Base-by-base conservation (phyloP, 495 filamentous ascomycete genomes). In the Bacidia gigantensis region DNA sequence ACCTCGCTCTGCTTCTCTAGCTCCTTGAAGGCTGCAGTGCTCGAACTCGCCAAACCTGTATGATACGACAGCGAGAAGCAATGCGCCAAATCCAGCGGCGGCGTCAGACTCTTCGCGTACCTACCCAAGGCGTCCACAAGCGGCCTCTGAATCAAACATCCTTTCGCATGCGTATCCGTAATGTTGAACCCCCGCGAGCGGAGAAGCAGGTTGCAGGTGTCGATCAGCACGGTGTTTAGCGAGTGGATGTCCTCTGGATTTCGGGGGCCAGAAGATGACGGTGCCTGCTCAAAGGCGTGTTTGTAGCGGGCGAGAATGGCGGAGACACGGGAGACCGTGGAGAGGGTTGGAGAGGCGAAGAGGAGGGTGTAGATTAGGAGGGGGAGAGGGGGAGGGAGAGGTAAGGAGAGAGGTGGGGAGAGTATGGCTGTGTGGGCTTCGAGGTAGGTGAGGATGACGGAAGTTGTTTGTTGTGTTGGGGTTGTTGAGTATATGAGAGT, bases 161-260 rank as follows among this genome's bases (percentile, higher is more conserved):
- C 87, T 24, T 80, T 68, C 2, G 87, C 78, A 63, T 88, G 87
- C 11, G 72, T 63, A 55, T 92, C 86, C 10, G 75, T 69, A 1
- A 65, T 67, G 40, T 80, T 79, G 26, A 95, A 80, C 0, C 83
- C 88, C 12, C 83, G 81, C 20, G 79, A 80, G 18, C 86, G 77
- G 87, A 89, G 93, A 12, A 94, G 58, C 43, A 86, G 76, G 59
- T 95, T 93, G 69, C 86, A 92, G 39, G 87, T 74, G 60, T 95
- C 89, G 83, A 92, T 92, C 26, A 94, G 73, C 59, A 83, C 88
- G 9, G 83, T 83, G 64, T 95, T 95, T 68, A 92, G 90, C 20
- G 75, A 70, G 40, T 78, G 73, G 49, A 88, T 77, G 58, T 75
- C 78, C 56, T 65, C 67, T 45, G 47, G 29, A 17, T 22, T 44